These are phyloP conservation scores for Platismatia glauca DNA, from an alignment of 495 filamentous ascomycete species.

Conservation along the genomic window DNA sequence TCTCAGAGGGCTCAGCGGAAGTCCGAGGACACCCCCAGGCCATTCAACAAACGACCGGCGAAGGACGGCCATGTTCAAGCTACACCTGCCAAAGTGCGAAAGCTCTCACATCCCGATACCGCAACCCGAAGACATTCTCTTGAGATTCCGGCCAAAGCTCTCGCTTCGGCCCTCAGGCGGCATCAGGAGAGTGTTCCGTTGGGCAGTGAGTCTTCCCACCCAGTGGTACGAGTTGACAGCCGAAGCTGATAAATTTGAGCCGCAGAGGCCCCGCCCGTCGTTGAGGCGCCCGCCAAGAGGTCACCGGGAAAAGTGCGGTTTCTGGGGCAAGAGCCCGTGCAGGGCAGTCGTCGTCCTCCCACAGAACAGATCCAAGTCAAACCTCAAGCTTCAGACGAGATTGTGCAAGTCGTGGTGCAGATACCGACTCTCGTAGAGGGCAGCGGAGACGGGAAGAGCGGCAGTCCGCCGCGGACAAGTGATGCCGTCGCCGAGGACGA, in stretches of 20 bases:
- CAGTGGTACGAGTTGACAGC: background rate
- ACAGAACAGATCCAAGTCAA: background rate
- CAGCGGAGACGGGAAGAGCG: background rate
- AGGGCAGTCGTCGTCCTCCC: background rate
- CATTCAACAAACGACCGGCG: background rate
- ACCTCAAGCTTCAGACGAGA: background rate
- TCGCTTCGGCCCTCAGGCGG: slow-evolving; percentile 3
- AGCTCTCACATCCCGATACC: background rate
- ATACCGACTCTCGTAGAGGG: background rate
- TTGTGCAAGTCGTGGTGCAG: background rate
- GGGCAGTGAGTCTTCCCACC: background rate
- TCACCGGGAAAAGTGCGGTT: slow-evolving; percentile 1
- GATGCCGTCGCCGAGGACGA: background rate
- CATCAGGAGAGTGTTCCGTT: background rate
- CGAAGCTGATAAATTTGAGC: background rate
- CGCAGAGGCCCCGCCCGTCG: background rate
- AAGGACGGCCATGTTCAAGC: background rate
- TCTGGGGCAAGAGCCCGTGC: background rate
- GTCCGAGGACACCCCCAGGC: background rate
- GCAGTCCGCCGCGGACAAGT: background rate
- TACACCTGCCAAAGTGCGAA: background rate
- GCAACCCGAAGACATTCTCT: background rate
- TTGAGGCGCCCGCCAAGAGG: background rate
- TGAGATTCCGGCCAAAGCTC: background rate
- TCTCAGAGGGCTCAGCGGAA: background rate